Evolutionary conservation across 2,329 filamentous ascomycete genomes (phyloP).

Genomic region (Knufia petricola): DNA sequence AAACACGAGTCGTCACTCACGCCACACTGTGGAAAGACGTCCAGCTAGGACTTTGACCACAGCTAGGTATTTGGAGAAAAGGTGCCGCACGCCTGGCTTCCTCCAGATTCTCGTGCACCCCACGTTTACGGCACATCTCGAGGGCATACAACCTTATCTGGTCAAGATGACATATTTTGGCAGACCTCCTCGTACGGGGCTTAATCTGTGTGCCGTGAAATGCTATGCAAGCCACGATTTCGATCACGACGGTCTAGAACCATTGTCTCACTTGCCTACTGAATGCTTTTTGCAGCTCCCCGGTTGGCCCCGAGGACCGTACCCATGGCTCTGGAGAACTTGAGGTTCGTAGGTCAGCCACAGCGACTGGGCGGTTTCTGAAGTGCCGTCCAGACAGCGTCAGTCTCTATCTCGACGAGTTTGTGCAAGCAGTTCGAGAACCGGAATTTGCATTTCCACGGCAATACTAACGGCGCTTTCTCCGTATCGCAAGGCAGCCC

Average conservation of each 20-base stretch:
- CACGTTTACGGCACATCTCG: background rate
- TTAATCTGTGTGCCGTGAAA: no score
- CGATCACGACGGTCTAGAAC: background rate
- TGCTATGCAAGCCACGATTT: no score
- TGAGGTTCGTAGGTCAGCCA: background rate
- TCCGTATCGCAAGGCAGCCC: no score
- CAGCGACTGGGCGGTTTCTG: background rate
- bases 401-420: no score
- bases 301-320: conserved; percentile 1
- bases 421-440: no score
- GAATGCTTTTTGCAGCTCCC: background rate
- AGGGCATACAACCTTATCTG: no score
- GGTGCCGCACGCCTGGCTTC: background rate
- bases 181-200: no score
- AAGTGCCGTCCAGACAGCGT: no score
- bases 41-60: background rate
- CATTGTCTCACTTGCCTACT: background rate
- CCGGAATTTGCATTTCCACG: no score
- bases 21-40: background rate
- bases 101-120: background rate
- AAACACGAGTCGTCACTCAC: background rate
- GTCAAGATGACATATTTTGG: no score
- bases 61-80: background rate
- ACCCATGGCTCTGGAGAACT: background rate
- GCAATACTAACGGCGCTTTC: no score